Base-by-base conservation (phyloP, 768 basidiomycete species). In the Hypholoma fasciculare region DNA sequence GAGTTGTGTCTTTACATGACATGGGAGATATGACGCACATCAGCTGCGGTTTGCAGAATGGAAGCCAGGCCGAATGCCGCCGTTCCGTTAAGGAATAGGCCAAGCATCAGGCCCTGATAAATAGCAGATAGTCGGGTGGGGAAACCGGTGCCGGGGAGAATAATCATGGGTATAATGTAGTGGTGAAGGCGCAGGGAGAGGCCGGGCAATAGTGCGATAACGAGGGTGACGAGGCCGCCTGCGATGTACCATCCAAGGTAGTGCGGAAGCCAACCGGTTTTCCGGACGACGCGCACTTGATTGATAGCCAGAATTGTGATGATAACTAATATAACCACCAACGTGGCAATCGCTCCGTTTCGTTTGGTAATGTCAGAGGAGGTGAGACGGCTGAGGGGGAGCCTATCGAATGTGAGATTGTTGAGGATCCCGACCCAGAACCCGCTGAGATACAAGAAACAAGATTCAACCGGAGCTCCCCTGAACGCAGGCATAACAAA, bases 1-100 rank as follows among this genome's bases (percentile, higher is more conserved):
- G 34, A 38, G 1, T 19, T 34, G 30, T 34, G 30, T 5, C 30
- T 34, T 23, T 34, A 34, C 30, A 34, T 34, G 30, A 34, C 30
- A 34, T 34, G 9, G 30, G 9, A 6, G 2, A 27, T 36, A 37
- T 27, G n/a, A 73, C 82, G 59, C 64, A 92, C 92, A 65, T 87
- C 86, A 23, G 73, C 83, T 5, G 81, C 72, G 1, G 92, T 94
- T 70, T 96, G 85, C 49, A 96, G 68, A 43, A 95, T 90, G 1
- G 89, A 85, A 61, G 82, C 90, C 63, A 91, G 87, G 1, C 89
- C 92, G 71, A 87, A 96, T 6, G 88, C 88, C 2, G 87, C 90
- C 17, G 81, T 85, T 2, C 87, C 92, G 64, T 92, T 89, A 55
- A 91, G 70, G 71, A 94, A 94, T 71, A 94, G 79, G 2, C 94